A percentile compares a stretch with the other conserved stretches of the same genome.
Conservation (phyloP, 164 flowering plant species). For the Cinnamomum micranthum region DNA sequence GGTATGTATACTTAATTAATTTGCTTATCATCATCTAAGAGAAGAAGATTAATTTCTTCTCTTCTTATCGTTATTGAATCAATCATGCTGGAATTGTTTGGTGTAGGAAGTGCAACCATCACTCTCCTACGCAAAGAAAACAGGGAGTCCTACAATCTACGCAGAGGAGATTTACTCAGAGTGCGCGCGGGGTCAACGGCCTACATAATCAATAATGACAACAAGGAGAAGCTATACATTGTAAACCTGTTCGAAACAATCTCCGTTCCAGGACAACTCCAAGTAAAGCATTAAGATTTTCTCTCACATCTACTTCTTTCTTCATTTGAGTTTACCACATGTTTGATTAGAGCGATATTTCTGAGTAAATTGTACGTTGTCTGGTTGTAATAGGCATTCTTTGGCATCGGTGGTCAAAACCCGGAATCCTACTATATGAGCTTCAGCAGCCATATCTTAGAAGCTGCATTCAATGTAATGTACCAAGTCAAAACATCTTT, state of each 20-base stretch:
- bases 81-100: not conserved
- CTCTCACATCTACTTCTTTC: too few species aligned
- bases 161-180: conserved; percentile 19
- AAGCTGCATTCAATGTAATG: conserved; percentile 63
- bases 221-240: conserved; percentile 17
- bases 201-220: conserved; percentile 13
- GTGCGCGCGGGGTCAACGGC: conserved; percentile 16
- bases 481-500: not conserved
- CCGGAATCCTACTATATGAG: conserved; percentile 30
- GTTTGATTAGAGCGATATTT: too few species aligned
- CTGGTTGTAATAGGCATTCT: conserved; percentile 31
- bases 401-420: conserved; percentile 44
- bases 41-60: too few species aligned
- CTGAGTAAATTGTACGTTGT: not conserved
- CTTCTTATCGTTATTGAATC: too few species aligned
- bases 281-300: not conserved
- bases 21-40: too few species aligned
- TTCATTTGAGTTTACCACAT: too few species aligned
- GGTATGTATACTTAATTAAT: too few species aligned
- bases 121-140: conserved; percentile 5
- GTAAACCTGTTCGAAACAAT: conserved; percentile 2
- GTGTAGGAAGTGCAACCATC: conserved; percentile 18
- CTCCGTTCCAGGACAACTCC: too few species aligned
- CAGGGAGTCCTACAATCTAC: conserved; percentile 14
- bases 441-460: conserved; percentile 37